phyloP scores from a whole-genome alignment of 345 rosid species.

The Mangifera indica region DNA sequence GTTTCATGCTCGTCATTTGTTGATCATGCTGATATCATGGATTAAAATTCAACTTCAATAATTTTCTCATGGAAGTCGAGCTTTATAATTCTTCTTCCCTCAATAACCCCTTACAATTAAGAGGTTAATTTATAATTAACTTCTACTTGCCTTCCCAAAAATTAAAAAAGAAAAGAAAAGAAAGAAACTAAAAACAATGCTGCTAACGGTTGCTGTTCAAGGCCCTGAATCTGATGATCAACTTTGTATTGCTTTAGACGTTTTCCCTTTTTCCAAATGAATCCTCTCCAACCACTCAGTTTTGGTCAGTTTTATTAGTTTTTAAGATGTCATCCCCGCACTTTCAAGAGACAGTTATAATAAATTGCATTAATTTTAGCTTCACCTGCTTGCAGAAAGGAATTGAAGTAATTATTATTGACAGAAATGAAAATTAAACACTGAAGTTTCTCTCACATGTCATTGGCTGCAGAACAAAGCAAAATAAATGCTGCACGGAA shows the following conservation, averaged over 20 bases:
- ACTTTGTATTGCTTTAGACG: too few relatives aligned
- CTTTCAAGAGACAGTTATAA: constrained; percentile 8
- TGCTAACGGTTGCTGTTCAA: not conserved
- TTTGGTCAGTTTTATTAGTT: not conserved
- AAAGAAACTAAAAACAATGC: not conserved
- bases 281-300: not conserved
- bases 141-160: too few relatives aligned
- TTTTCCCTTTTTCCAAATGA: too few relatives aligned
- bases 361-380: constrained; percentile 11
- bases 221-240: not conserved
- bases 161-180: too few relatives aligned
- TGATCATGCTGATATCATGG: not conserved
- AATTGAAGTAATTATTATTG: constrained; percentile 1
- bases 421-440: not conserved
- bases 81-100: too few relatives aligned
- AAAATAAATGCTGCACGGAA: not conserved
- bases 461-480: not conserved
- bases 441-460: not conserved
- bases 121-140: too few relatives aligned
- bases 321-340: not conserved
- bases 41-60: too few relatives aligned
- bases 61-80: too few relatives aligned
- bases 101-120: too few relatives aligned
- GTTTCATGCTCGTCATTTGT: not conserved
- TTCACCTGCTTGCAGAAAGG: constrained; percentile 10